Evolutionary conservation across 345 rosid species (phyloP).

Genomic region (Syzygium oleosum): DNA sequence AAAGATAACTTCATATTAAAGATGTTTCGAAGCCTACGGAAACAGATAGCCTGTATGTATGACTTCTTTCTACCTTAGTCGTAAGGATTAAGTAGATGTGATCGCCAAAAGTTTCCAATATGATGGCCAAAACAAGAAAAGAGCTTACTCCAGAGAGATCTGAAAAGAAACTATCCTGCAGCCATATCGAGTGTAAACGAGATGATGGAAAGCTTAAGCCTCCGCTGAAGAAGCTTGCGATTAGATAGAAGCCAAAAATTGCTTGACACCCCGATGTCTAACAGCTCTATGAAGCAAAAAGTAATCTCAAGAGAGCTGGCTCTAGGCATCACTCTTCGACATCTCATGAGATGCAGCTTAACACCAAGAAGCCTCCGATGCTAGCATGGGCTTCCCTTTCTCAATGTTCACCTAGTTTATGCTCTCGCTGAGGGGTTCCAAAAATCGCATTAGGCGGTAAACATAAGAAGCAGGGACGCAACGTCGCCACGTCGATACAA

Average conservation of each 20-base stretch:
- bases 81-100: neutral
- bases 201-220: neutral
- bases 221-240: neutral
- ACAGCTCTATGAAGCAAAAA: neutral
- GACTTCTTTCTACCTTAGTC: neutral
- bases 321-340: neutral
- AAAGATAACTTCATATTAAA: neutral
- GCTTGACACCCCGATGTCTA: neutral
- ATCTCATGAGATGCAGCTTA: neutral
- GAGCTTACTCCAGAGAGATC: neutral
- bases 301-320: neutral
- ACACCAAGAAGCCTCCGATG: neutral
- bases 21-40: neutral
- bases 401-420: neutral
- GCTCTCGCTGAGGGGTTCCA: neutral
- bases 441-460: too few relatives aligned
- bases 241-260: neutral
- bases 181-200: neutral
- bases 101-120: neutral
- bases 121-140: neutral
- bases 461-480: too few relatives aligned
- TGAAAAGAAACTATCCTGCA: neutral
- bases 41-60: neutral
- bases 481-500: too few relatives aligned
- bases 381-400: neutral